Base-by-base conservation (phyloP, 257 asterid species). In the Linderniella brevidens region DNA sequence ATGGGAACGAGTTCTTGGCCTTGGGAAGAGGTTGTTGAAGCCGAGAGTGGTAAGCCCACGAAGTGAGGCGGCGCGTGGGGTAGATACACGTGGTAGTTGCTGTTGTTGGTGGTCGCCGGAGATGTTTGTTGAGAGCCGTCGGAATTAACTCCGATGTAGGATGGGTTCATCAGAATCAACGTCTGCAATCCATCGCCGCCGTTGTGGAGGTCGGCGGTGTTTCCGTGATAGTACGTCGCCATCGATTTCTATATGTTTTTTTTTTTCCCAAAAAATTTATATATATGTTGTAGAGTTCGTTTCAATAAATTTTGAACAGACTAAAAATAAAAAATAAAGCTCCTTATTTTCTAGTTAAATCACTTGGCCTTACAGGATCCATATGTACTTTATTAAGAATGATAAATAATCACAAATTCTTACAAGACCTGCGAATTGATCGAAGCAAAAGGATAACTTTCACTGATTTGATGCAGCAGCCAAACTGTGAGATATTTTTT, bases 181-280 rank as follows among this genome's bases (percentile, higher is more conserved):
- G 97, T 88, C 52, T 88, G 97, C 25, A 88, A 61, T 0, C 95
- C 95, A 38, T 87, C 95, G 35, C 77, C 81, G 8, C 58, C 69
- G 37, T 69, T 64, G 58, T 74, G 76, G 61, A 72, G 86, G 47
- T 79, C 70, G 52, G 80, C 95, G 0, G 95, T 78, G 58, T 78
- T 84, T 40, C 84, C 92, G 59, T 84, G 86, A 61, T 65, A 88
- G 69, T 84, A 88, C 41, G 90, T 63, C 70, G 85, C 90, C 97
- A 88, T 88, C 58, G n/a, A n/a, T n/a, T n/a, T n/a, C n/a, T n/a
- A n/a, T n/a, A n/a, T n/a, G n/a, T n/a, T 17, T 8, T 17, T 39
- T 29, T 19, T 10, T 49, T 20, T 14, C 46, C 9, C 13, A 49
- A 45, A 4, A 17, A 37, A 6, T 5, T 41, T 41, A 19, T 5